Percentiles rank a stretch among this genome's conserved stretches.
phyloP scores from a whole-genome alignment of 1,284 basidiomycete species.

The Coniferiporia sulphurascens region DNA sequence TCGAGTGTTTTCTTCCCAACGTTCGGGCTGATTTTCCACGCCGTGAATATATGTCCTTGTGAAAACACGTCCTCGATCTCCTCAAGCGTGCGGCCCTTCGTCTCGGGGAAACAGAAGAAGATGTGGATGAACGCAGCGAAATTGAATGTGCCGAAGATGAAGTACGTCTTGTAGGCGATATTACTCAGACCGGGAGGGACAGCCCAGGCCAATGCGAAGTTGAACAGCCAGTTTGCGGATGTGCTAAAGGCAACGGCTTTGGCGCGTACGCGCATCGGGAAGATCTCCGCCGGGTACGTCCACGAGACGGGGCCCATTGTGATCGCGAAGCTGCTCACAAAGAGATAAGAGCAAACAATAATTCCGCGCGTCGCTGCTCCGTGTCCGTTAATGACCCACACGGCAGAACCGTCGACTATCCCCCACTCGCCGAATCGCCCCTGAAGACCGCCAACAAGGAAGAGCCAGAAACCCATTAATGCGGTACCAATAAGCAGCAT shows the following conservation, averaged over 20 bases:
- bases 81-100: slow-evolving; percentile 65
- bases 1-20: slow-evolving; percentile 60
- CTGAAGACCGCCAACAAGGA: slow-evolving; percentile 72
- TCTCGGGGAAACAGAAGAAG: slow-evolving; percentile 73
- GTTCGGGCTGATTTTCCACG: slow-evolving; percentile 60
- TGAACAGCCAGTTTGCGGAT: slow-evolving; percentile 67
- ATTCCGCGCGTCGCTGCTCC: slow-evolving; percentile 58
- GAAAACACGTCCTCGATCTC: slow-evolving; percentile 73
- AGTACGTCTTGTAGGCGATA: slow-evolving; percentile 48
- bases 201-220: slow-evolving; percentile 66
- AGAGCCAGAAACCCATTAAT: slow-evolving; percentile 72
- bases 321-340: slow-evolving; percentile 68
- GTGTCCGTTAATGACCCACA: slow-evolving; percentile 52
- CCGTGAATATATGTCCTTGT: slow-evolving; percentile 65
- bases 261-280: background rate
- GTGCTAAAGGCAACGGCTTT: background rate
- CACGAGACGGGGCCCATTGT: slow-evolving; percentile 57
- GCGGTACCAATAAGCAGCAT: slow-evolving; percentile 62
- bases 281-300: slow-evolving; percentile 25
- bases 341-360: slow-evolving; percentile 74
- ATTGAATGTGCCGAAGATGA: slow-evolving; percentile 75
- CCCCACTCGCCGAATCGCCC: slow-evolving; percentile 64
- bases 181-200: slow-evolving; percentile 45
- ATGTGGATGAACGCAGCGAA: slow-evolving; percentile 65
- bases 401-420: slow-evolving; percentile 31